Conservation (phyloP, 768 basidiomycete genomes). For the Mycena kentingensis region DNA sequence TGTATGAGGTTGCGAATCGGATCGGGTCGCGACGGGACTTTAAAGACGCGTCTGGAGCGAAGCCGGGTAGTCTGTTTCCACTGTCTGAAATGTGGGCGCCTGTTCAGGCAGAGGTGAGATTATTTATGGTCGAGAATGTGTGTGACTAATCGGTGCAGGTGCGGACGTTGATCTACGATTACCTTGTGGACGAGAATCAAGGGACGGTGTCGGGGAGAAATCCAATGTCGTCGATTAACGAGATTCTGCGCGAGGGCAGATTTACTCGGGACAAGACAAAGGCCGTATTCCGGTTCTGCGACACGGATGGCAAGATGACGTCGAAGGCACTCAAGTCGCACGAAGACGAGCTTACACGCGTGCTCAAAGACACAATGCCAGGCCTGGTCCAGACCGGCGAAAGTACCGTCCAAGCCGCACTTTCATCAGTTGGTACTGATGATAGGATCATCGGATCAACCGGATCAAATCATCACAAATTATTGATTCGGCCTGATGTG, state of each 20-base stretch:
- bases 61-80: constrained; percentile 76
- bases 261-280: constrained; percentile 78
- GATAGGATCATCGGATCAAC: constrained; percentile 73
- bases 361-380: constrained; percentile 89
- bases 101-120: constrained; percentile 83
- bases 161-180: constrained; percentile 80
- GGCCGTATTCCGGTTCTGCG: constrained; percentile 86
- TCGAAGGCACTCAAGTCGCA: constrained; percentile 68
- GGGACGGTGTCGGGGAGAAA: constrained; percentile 78
- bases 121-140: neutral
- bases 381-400: constrained; percentile 81
- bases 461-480: constrained; percentile 79
- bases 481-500: constrained; percentile 86
- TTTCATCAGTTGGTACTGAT: constrained; percentile 65
- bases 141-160: constrained; percentile 51
- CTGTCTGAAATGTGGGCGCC: constrained; percentile 86
- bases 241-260: constrained; percentile 84
- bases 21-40: constrained; percentile 94
- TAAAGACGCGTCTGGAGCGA: constrained; percentile 80
- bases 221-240: constrained; percentile 91
- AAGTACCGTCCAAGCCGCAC: constrained; percentile 60
- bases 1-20: constrained; percentile 87
- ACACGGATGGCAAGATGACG: constrained; percentile 78
- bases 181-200: constrained; percentile 89
- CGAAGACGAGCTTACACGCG: constrained; percentile 82